These are phyloP conservation scores for Colletotrichum viniferum DNA, from an alignment of 2,329 filamentous ascomycete species.

Conservation along the genomic window DNA sequence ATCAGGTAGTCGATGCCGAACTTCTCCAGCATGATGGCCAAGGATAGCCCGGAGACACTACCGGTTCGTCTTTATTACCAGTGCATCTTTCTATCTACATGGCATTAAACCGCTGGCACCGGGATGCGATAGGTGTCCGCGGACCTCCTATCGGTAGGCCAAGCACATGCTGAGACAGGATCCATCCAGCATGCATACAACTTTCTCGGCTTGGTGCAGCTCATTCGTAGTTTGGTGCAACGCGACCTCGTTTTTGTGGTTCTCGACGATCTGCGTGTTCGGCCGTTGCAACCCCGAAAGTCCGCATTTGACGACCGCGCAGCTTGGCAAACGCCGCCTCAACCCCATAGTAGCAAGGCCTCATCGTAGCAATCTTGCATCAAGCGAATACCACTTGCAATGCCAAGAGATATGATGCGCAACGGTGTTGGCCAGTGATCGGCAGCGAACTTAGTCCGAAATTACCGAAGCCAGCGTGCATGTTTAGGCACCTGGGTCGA, in stretches of 20 bases:
- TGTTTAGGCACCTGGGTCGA: not conserved
- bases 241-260: not conserved
- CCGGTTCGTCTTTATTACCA: slow-evolving; percentile 27
- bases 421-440: not conserved
- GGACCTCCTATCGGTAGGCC: not conserved
- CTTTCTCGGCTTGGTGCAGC: not conserved
- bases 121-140: not conserved
- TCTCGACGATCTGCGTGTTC: not conserved
- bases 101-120: not conserved
- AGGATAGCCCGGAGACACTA: slow-evolving; percentile 43
- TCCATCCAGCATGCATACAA: not conserved
- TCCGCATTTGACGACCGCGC: not conserved
- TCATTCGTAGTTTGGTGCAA: not conserved
- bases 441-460: not conserved
- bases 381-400: not conserved
- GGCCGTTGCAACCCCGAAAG: not conserved
- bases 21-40: slow-evolving; percentile 42
- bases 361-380: not conserved
- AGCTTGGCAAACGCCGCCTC: not conserved
- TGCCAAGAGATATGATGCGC: not conserved
- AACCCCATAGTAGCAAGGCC: not conserved
- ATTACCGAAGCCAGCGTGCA: not conserved
- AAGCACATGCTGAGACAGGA: not conserved
- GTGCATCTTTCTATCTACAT: not conserved
- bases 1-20: slow-evolving; percentile 52